These are phyloP conservation scores for Leavenworthia alabamica DNA, from an alignment of 345 rosid genomes.

Conservation along the genomic window DNA sequence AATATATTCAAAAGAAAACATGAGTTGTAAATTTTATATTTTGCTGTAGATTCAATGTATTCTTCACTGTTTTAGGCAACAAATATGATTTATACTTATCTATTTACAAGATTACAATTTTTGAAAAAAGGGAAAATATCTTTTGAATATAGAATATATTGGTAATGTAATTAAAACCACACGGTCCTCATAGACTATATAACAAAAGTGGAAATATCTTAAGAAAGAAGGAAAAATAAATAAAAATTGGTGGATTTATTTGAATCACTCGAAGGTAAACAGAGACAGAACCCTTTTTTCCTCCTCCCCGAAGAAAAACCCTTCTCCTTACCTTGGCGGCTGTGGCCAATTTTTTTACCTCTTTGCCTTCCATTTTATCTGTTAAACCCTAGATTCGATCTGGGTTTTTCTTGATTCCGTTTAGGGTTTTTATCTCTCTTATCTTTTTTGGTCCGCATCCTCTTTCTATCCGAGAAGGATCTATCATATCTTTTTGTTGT, in stretches of 20 bases:
- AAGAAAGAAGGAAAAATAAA: constrained; percentile 7
- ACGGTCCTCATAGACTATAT: not conserved
- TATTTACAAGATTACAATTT: not conserved
- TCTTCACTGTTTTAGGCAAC: not conserved
- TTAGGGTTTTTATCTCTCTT: constrained; percentile 16
- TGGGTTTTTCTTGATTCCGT: constrained; percentile 19
- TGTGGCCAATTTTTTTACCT: constrained; percentile 30
- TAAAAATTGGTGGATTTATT: constrained; percentile 41
- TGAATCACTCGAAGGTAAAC: constrained; percentile 42
- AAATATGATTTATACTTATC: not conserved
- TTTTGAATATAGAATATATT: not conserved
- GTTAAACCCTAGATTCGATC: constrained; percentile 31
- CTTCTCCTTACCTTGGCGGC: constrained; percentile 36
- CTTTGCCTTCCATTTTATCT: constrained; percentile 17
- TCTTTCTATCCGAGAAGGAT: constrained; percentile 28
- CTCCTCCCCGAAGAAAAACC: constrained; percentile 40
- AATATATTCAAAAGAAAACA: not conserved
- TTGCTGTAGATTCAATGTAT: not conserved
- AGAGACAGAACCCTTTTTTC: constrained; percentile 47
- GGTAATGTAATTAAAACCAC: not conserved
- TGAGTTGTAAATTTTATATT: not conserved
- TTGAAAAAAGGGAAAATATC: not conserved
- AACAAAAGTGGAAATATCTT: constrained; percentile 27
- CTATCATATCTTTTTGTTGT: constrained; percentile 18
- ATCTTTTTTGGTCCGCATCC: constrained; percentile 21